Conservation (phyloP, 2,329 filamentous ascomycete species). For the Colletotrichum truncatum region DNA sequence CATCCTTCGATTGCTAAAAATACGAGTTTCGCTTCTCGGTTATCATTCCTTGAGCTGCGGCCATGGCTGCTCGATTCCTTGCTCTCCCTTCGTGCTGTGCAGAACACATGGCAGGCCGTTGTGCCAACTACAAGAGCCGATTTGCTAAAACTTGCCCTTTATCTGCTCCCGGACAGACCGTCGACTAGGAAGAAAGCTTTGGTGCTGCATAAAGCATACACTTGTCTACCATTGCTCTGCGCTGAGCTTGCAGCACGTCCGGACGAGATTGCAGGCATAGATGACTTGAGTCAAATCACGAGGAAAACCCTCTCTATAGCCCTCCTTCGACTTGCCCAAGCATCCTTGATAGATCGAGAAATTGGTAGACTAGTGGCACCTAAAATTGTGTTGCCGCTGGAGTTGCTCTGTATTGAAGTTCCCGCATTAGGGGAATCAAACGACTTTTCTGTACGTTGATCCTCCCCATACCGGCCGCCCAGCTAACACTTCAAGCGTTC, state of each 20-base stretch:
- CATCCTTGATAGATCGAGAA: constrained; percentile 39
- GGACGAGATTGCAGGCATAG: constrained; percentile 40
- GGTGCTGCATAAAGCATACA: constrained; percentile 46
- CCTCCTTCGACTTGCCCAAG: constrained; percentile 48
- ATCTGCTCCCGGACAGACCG: constrained; percentile 11
- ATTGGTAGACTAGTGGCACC: constrained; percentile 51
- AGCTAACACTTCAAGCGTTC: constrained; percentile 37
- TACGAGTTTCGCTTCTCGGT: constrained; percentile 40
- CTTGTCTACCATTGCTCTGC: constrained; percentile 52
- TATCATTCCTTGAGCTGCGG: constrained; percentile 49
- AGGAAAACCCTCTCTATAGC: constrained; percentile 47
- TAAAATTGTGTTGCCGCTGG: constrained; percentile 52
- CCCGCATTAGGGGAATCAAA: constrained; percentile 42
- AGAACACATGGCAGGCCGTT: constrained; percentile 46
- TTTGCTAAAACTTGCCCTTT: constrained; percentile 10
- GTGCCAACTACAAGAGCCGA: constrained; percentile 17
- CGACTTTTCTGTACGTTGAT: constrained; percentile 52
- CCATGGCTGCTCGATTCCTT: constrained; percentile 62
- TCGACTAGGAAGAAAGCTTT: constrained; percentile 1
- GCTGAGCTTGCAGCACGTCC: constrained; percentile 47
- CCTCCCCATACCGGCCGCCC: neutral
- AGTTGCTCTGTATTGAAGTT: constrained; percentile 44
- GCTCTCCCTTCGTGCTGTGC: constrained; percentile 50
- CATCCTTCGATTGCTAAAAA: constrained; percentile 48
- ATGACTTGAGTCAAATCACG: constrained; percentile 37